These are phyloP conservation scores for Talaromyces proteolyticus DNA, from an alignment of 495 filamentous ascomycete species.

Conservation along the genomic window DNA sequence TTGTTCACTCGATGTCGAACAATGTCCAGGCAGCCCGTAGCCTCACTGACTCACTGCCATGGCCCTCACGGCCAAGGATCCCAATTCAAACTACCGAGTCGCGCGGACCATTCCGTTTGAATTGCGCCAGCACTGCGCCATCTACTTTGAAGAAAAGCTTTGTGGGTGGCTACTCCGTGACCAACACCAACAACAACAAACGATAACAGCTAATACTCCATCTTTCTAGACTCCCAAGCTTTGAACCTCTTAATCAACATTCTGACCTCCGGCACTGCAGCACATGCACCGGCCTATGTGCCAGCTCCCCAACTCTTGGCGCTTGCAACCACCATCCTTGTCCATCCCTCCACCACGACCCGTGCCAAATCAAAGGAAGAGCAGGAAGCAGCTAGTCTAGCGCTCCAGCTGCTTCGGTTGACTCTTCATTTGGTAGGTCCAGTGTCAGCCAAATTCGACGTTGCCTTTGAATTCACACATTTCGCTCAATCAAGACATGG, in stretches of 20 bases:
- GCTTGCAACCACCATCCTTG: conserved; percentile 58
- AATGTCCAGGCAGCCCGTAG: too few species aligned
- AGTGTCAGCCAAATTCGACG: conserved; percentile 33
- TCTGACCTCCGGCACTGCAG: conserved; percentile 48
- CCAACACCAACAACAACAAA: neutral
- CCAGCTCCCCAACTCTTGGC: conserved; percentile 57
- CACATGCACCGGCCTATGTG: conserved; percentile 35
- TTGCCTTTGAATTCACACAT: conserved; percentile 50
- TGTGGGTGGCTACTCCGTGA: conserved; percentile 38
- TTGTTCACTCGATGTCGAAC: neutral
- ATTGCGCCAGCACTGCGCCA: conserved; percentile 57
- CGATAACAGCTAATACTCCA: conserved; percentile 5
- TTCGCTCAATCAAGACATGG: conserved; percentile 29
- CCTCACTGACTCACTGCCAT: too few species aligned
- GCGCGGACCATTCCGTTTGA: conserved; percentile 52
- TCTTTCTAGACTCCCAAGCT: conserved; percentile 56
- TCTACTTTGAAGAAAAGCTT: conserved; percentile 72
- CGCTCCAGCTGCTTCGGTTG: conserved; percentile 54
- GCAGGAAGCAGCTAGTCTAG: conserved; percentile 44
- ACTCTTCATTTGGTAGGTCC: conserved; percentile 47
- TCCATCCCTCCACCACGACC: conserved; percentile 67
- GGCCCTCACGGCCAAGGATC: conserved; percentile 13
- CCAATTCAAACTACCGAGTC: conserved; percentile 37
- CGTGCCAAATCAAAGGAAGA: conserved; percentile 47
- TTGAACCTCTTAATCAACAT: conserved; percentile 62